Evolutionary conservation across 768 basidiomycete genomes (phyloP).

Genomic region (Mrakia blollopis): DNA sequence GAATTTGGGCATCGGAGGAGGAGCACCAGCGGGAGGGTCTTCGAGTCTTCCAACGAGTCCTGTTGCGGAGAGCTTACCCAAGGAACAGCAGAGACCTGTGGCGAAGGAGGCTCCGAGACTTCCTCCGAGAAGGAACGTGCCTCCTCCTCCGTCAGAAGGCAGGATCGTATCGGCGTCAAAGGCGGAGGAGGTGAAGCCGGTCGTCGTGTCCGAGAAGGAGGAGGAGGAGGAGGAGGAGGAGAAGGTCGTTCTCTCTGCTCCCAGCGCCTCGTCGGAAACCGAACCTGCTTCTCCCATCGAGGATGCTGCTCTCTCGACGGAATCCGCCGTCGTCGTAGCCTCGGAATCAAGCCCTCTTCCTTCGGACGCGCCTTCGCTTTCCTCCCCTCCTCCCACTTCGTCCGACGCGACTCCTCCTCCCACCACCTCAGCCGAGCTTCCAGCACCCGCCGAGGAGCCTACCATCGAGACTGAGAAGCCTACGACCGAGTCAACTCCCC

Average conservation of each 20-base stretch:
- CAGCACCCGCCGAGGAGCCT: background rate
- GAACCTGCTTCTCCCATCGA: background rate
- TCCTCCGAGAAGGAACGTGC: conserved; percentile 1
- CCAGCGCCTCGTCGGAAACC: background rate
- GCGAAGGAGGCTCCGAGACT: conserved; percentile 9
- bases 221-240: background rate
- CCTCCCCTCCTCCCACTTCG: background rate
- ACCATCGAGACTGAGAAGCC: too few relatives aligned
- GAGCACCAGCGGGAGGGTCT: background rate
- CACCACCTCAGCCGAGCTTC: background rate
- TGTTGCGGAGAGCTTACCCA: background rate
- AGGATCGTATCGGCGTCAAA: background rate
- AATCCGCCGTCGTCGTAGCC: background rate
- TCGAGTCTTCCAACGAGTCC: background rate
- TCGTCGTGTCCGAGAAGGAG: background rate
- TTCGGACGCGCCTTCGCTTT: too few relatives aligned
- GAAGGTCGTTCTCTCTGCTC: background rate
- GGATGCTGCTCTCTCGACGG: background rate
- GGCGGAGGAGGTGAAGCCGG: background rate
- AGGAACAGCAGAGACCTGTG: background rate
- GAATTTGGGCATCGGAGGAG: background rate
- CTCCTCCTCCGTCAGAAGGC: background rate
- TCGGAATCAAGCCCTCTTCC: background rate
- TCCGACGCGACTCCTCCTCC: too few relatives aligned
- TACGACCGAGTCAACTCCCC: background rate